phyloP scores from a whole-genome alignment of 2,329 filamentous ascomycete species.

The Fusarium goolgardi region DNA sequence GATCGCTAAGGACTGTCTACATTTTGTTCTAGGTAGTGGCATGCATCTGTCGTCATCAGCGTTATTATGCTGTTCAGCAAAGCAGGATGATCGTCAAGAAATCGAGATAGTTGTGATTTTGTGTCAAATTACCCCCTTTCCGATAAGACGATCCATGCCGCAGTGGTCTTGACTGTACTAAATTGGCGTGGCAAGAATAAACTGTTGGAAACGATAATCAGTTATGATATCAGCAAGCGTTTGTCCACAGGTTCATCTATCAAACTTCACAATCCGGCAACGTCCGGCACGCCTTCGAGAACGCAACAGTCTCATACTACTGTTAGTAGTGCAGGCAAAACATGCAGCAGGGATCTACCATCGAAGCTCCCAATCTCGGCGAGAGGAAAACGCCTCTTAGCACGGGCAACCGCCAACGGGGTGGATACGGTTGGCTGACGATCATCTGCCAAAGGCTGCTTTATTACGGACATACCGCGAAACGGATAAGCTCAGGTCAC shows the following conservation, averaged over 20 bases:
- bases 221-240: background rate
- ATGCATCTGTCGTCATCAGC: no score
- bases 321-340: background rate
- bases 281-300: background rate
- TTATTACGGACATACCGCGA: conserved; percentile 19
- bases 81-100: background rate
- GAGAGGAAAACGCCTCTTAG: background rate
- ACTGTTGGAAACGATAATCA: background rate
- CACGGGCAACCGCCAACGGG: conserved; percentile 13
- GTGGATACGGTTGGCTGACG: conserved; percentile 27
- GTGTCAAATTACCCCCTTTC: rapidly evolving
- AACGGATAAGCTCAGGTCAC: background rate
- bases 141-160: background rate
- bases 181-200: background rate
- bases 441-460: background rate
- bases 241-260: background rate
- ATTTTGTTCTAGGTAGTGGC: no score
- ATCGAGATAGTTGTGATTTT: no score
- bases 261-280: conserved; percentile 5
- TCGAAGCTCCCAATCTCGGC: background rate
- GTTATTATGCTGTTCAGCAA: background rate
- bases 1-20: no score
- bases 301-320: background rate
- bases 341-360: conserved; percentile 13
- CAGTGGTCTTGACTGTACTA: background rate